Evolutionary conservation across 108 stramenopile genomes (phyloP).

Genomic region (Phaeodactylum tricornutum): DNA sequence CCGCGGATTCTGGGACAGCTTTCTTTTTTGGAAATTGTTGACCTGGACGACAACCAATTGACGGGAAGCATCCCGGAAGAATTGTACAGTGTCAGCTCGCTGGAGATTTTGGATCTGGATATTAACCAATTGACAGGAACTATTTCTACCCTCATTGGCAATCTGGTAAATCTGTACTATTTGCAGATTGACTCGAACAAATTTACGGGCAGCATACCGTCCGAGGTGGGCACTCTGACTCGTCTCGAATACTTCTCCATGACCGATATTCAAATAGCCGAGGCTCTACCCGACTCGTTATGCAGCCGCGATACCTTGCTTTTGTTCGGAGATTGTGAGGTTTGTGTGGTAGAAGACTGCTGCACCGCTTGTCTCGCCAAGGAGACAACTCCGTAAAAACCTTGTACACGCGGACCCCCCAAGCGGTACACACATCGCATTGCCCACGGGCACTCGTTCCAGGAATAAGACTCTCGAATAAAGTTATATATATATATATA

Average conservation of each 20-base stretch:
- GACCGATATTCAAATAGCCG: conserved; percentile 15
- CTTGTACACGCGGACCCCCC: no score
- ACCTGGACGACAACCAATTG: conserved; percentile 26
- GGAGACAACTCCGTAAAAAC: not conserved
- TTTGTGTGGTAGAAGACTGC: conserved; percentile 21
- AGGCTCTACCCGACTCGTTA: conserved; percentile 9
- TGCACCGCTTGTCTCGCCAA: conserved; percentile 25
- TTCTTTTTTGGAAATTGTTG: conserved; percentile 17
- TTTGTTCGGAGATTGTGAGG: conserved; percentile 25
- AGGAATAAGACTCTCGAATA: no score
- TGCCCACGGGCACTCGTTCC: no score
- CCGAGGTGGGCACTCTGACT: conserved; percentile 29
- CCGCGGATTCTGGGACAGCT: conserved; percentile 9
- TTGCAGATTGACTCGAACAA: conserved; percentile 33
- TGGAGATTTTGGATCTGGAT: conserved; percentile 31
- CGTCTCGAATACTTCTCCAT: conserved; percentile 21
- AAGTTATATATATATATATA: no score
- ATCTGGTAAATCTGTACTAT: conserved; percentile 28
- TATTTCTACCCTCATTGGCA: conserved; percentile 34
- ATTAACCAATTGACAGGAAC: conserved; percentile 38
- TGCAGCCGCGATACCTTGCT: conserved; percentile 16
- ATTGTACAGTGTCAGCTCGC: conserved; percentile 13
- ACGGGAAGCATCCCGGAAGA: conserved; percentile 30
- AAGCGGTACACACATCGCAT: no score
- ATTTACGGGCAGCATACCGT: conserved; percentile 43